Percentiles rank a stretch among this genome's conserved stretches.
Evolutionary conservation across 2,329 filamentous ascomycete genomes (phyloP).

Genomic region (Harringtonia aguacate): DNA sequence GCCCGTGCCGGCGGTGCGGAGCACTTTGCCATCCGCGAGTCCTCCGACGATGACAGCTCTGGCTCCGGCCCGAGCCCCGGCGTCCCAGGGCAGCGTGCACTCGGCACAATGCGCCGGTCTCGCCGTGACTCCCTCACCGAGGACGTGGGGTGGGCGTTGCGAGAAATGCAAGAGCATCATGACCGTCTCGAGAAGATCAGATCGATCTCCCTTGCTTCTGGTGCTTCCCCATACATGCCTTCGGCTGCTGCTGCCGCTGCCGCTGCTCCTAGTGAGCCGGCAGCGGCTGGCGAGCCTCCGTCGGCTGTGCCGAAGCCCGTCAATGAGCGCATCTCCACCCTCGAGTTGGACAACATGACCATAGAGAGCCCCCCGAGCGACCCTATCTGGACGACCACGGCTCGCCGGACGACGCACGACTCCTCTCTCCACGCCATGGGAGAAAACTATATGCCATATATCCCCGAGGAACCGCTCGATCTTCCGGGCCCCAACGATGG

Average conservation of each 20-base stretch:
- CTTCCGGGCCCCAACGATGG: constrained; percentile 1
- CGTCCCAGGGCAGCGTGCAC: constrained; percentile 1
- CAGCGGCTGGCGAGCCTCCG: not conserved
- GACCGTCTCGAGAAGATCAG: constrained; percentile 46
- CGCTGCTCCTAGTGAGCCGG: too few relatives aligned
- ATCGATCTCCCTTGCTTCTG: not conserved
- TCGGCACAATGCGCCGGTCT: constrained; percentile 12
- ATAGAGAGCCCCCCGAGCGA: constrained; percentile 24
- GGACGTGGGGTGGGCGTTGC: constrained; percentile 60
- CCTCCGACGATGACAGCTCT: constrained; percentile 42
- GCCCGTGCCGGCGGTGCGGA: constrained; percentile 59
- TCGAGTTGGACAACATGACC: constrained; percentile 22
- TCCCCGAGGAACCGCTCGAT: constrained; percentile 17
- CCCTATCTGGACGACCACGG: constrained; percentile 21
- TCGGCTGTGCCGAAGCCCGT: too few relatives aligned
- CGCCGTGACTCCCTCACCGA: constrained; percentile 53
- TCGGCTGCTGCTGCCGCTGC: not conserved
- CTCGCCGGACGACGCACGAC: constrained; percentile 12
- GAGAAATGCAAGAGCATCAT: constrained; percentile 70
- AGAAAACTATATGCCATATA: constrained; percentile 20
- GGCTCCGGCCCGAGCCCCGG: constrained; percentile 11
- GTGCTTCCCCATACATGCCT: constrained; percentile 1
- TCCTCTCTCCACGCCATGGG: constrained; percentile 17
- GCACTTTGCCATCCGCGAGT: constrained; percentile 59
- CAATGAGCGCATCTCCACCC: constrained; percentile 23